phyloP scores from a whole-genome alignment of 2,329 filamentous ascomycete species.

The Trichophyton simii region DNA sequence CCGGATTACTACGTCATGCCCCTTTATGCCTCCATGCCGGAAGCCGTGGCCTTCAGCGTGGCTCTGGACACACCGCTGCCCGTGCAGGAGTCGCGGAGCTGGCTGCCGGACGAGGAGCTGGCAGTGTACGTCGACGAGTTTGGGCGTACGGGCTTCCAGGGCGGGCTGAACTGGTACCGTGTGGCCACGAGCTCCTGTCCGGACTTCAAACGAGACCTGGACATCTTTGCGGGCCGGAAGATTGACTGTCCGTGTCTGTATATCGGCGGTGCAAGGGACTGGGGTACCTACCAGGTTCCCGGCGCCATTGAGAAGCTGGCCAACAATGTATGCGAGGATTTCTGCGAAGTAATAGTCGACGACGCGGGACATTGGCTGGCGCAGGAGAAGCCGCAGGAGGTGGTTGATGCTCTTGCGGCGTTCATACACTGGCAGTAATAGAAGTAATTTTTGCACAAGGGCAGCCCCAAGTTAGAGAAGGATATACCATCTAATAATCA shows the following conservation, averaged over 20 bases:
- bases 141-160: conserved; percentile 51
- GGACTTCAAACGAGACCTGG: conserved; percentile 38
- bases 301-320: conserved; percentile 48
- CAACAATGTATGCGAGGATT: conserved; percentile 39
- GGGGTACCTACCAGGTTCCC: conserved; percentile 57
- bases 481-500: neutral
- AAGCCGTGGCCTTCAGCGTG: conserved; percentile 46
- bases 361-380: conserved; percentile 59
- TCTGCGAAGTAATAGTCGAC: conserved; percentile 43
- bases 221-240: conserved; percentile 47
- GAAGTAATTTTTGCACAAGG: neutral
- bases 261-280: conserved; percentile 51
- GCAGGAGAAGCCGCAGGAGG: conserved; percentile 49
- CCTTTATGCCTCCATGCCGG: conserved; percentile 45
- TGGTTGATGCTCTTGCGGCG: conserved; percentile 36
- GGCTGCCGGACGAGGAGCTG: conserved; percentile 49
- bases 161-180: conserved; percentile 56
- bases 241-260: conserved; percentile 51
- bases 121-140: conserved; percentile 50
- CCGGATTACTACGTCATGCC: conserved; percentile 60
- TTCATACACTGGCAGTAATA: conserved; percentile 23
- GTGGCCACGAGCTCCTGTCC: conserved; percentile 41
- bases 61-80: conserved; percentile 28
- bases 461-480: neutral
- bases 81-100: conserved; percentile 30